Conservation (phyloP, 2,329 filamentous ascomycete species). For the Gyromitra esculenta region DNA sequence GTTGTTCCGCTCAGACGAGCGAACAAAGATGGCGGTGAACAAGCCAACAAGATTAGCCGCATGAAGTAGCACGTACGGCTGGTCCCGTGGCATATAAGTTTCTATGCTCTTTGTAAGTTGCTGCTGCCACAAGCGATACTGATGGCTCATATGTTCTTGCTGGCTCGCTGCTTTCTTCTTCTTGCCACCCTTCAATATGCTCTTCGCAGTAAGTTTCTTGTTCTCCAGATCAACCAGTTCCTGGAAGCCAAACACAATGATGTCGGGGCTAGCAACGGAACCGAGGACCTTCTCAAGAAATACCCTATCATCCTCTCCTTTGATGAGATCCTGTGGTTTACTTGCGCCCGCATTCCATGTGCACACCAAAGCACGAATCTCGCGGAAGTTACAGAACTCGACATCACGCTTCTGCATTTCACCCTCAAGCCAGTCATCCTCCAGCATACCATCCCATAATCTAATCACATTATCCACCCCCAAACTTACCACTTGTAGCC, state of each 20-base stretch:
- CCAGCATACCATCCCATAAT: slow-evolving; percentile 89
- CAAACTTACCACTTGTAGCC: slow-evolving; percentile 83
- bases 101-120: slow-evolving; percentile 84
- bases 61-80: slow-evolving; percentile 85
- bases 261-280: slow-evolving; percentile 78
- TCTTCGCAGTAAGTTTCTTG: slow-evolving; percentile 96
- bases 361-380: slow-evolving; percentile 80
- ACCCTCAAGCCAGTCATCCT: slow-evolving; percentile 91
- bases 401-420: slow-evolving; percentile 86
- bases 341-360: slow-evolving; percentile 98
- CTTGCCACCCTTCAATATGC: slow-evolving; percentile 82
- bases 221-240: slow-evolving; percentile 98
- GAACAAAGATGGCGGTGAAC: slow-evolving; percentile 96
- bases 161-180: slow-evolving; percentile 80
- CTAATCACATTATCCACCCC: slow-evolving; percentile 86
- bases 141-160: slow-evolving; percentile 92
- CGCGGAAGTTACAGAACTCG: slow-evolving; percentile 85
- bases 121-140: slow-evolving; percentile 96
- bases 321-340: slow-evolving; percentile 82
- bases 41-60: slow-evolving; percentile 90
- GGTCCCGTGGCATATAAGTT: slow-evolving; percentile 79
- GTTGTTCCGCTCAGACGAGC: slow-evolving; percentile 76
- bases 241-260: slow-evolving; percentile 95
- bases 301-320: slow-evolving; percentile 73
- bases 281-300: slow-evolving; percentile 85